Conservation (phyloP, 164 flowering plant genomes). For the Magnolia changhungtana region DNA sequence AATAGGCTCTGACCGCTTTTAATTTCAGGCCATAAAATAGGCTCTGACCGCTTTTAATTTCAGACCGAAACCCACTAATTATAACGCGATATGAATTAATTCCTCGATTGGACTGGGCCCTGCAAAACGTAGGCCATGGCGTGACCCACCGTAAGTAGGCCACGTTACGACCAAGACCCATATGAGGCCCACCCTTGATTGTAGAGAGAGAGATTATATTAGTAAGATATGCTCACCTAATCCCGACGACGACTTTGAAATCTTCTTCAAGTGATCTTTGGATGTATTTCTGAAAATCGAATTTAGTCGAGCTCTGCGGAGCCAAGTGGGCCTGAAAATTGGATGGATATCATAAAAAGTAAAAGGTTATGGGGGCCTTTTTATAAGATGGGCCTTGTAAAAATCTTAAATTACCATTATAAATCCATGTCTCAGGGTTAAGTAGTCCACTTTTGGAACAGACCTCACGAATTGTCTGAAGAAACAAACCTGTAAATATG, state of each 20-base stretch:
- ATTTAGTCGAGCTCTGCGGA: slow-evolving; percentile 53
- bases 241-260: slow-evolving; percentile 81
- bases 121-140: too few species aligned
- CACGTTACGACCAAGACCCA: too few species aligned
- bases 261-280: slow-evolving; percentile 83
- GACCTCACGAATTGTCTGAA: slow-evolving; percentile 78
- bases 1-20: too few species aligned
- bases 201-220: too few species aligned
- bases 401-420: slow-evolving; percentile 45
- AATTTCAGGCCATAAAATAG: too few species aligned
- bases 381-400: too few species aligned
- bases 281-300: slow-evolving; percentile 77
- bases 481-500: slow-evolving; percentile 61
- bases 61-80: too few species aligned
- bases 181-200: too few species aligned
- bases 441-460: slow-evolving; percentile 76
- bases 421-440: slow-evolving; percentile 80
- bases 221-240: slow-evolving; percentile 40
- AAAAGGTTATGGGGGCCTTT: not conserved
- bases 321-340: slow-evolving; percentile 73
- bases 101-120: too few species aligned
- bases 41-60: too few species aligned
- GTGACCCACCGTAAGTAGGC: too few species aligned
- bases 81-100: too few species aligned
- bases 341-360: not conserved